Base-by-base conservation (phyloP, 106 monocot species). In the Acorus gramineus region DNA sequence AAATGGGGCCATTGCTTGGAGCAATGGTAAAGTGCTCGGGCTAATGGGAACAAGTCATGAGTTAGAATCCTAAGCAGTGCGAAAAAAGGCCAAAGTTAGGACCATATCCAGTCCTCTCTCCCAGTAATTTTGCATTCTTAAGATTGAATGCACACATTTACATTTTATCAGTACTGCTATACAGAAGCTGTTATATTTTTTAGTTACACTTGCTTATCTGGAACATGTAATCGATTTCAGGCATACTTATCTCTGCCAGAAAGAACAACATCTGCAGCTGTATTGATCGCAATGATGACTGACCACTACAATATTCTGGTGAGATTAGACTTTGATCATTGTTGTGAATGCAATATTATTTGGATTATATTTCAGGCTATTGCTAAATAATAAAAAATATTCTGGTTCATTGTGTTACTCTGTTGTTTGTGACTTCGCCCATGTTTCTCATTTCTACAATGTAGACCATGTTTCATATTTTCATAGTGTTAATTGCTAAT, bases 271-370 rank as follows among this genome's bases (percentile, higher is more conserved):
- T 88, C 91, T 75, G 91, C 71, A 42, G 83, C 83, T 62, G 96
- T 91, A 60, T 74, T 98, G 57, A 98, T 92, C 66, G 96, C 91
- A 60, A 98, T 98, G 96, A 98, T 98, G 96, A 98, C 83, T 14
- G 87, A 92, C 77, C 87, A 98, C 60, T 91, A 91, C 72, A 96
- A 91, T 71, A 85, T 85, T 71, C 55, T 87, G 79, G 95, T 95
- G 61, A 78, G 83, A 59, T 57, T 65, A 7, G 45, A 12, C 4
- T 28, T 28, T 28, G 28, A 28, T 28, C 28, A 28, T 28, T 28
- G 28, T 28, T 28, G 28, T 28, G 28, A 28, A 28, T 28, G 28
- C 28, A 28, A 28, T 28, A 28, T 28, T 28, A 28, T 28, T 28
- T 28, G 28, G 28, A 28, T 28, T 28, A 28, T 28, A 28, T 28